A percentile compares a stretch with the other conserved stretches of the same genome.
These are phyloP conservation scores for Fusarium sp. DNA, from an alignment of 2,329 filamentous ascomycete genomes.

Conservation along the genomic window DNA sequence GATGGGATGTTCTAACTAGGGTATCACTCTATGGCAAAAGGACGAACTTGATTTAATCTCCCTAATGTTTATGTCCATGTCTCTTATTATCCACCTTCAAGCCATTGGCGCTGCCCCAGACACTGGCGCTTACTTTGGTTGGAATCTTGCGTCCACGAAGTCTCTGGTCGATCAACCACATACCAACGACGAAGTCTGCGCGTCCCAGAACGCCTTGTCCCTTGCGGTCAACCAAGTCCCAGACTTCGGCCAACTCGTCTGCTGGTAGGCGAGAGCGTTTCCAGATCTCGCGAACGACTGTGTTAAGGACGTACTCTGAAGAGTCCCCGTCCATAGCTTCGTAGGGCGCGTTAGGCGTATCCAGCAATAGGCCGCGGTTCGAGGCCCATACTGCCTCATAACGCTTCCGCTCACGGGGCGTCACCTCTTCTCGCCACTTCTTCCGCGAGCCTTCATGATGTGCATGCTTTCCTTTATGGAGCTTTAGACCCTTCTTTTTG, in stretches of 20 bases:
- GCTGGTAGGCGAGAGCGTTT: conserved; percentile 74
- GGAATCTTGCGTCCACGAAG: conserved; percentile 85
- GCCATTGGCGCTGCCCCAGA: conserved; percentile 77
- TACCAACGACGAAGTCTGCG: conserved; percentile 84
- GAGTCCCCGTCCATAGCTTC: conserved; percentile 46
- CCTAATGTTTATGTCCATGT: conserved; percentile 16
- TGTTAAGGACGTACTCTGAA: conserved; percentile 71
- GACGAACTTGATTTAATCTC: conserved; percentile 18
- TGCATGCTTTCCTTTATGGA: conserved; percentile 71
- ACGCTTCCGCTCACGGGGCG: conserved; percentile 78
- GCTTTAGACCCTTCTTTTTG: conserved; percentile 63
- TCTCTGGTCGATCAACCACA: conserved; percentile 86
- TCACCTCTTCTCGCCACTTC: conserved; percentile 82
- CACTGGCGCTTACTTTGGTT: conserved; percentile 75
- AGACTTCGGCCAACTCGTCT: conserved; percentile 80
- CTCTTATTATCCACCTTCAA: conserved; percentile 51
- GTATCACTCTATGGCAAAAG: conserved; percentile 47
- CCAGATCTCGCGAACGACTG: conserved; percentile 84
- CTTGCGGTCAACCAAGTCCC: conserved; percentile 77
- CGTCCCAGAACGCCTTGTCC: conserved; percentile 69
- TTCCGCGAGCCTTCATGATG: conserved; percentile 82
- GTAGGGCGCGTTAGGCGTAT: conserved; percentile 39
- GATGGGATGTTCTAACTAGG: conserved; percentile 40
- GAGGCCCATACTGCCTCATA: conserved; percentile 90
- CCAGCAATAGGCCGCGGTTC: conserved; percentile 73